A percentile compares a stretch with the other conserved stretches of the same genome.
These are phyloP conservation scores for Tympanopsis confertula DNA, from an alignment of 2,329 filamentous ascomycete genomes.

Conservation along the genomic window DNA sequence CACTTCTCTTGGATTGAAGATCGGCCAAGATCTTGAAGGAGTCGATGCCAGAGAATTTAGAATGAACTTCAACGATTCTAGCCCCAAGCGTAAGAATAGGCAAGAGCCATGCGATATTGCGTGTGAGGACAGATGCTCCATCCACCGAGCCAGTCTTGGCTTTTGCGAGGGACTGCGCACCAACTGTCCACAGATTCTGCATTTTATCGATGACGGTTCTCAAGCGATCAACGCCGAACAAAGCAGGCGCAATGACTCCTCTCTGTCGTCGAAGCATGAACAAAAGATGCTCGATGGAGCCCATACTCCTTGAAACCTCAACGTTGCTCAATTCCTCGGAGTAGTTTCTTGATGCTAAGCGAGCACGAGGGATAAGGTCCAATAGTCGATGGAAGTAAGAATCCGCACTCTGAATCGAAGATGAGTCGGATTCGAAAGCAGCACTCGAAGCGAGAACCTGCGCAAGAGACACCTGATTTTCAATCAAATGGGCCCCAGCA, in stretches of 20 bases:
- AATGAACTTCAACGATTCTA: conserved; percentile 32
- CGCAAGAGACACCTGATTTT: conserved; percentile 61
- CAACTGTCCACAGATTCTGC: not conserved
- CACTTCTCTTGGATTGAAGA: conserved; percentile 15
- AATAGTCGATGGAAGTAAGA: conserved; percentile 71
- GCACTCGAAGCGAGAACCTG: conserved; percentile 50
- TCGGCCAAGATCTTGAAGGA: conserved; percentile 14
- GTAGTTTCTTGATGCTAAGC: conserved; percentile 59
- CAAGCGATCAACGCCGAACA: conserved; percentile 25
- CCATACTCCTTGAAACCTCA: conserved; percentile 68
- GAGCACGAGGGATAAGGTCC: conserved; percentile 58
- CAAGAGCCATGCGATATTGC: conserved; percentile 26
- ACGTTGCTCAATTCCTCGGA: conserved; percentile 74
- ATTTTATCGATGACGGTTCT: conserved; percentile 8
- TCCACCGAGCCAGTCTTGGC: too few species aligned
- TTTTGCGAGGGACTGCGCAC: not conserved
- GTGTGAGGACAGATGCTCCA: conserved; percentile 7
- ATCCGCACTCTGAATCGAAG: conserved; percentile 35
- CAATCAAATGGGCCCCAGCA: conserved; percentile 60
- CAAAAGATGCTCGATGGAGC: conserved; percentile 78
- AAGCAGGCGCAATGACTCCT: conserved; percentile 26
- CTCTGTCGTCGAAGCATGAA: conserved; percentile 53
- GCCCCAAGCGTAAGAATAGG: conserved; percentile 31
- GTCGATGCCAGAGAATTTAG: conserved; percentile 27
- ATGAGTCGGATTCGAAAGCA: conserved; percentile 7